Base-by-base conservation (phyloP, 129 eudicot genomes). In the Helichrysum umbraculigerum region DNA sequence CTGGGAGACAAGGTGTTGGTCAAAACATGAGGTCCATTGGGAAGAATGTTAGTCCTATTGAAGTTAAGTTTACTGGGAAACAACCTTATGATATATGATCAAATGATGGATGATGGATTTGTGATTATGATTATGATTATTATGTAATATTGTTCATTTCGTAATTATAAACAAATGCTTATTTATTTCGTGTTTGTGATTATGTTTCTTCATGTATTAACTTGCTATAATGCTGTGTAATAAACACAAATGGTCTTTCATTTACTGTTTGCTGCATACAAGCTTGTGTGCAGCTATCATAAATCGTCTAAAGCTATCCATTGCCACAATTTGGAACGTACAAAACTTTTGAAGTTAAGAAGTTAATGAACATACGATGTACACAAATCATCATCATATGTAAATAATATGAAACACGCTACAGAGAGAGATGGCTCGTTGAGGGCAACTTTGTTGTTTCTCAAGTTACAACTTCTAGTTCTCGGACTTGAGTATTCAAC, bases 31-130 rank as follows among this genome's bases (percentile, higher is more conserved):
- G 98, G 86, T 87, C 87, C 32, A 94, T 94, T 68, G 98, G 98
- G n/a, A 94, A 94, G 78, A 94, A 94, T 82, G 88, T 78, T 58
- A 94, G 89, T 81, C 96, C 97, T 3, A 89, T 94, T 81, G 98
- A 94, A 73, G 98, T 94, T 52, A 94, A 94, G 86, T 94, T 94
- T 75, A 94, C 98, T 47, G 98, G 98, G 47, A 94, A 94, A 65
- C 97, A 94, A 60, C 83, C 83, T 22, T 94, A 83, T 85, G 98
- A 94, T 73, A 67, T 93, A 68, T 28, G 82, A 62, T 17, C 17
- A 2, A 5, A 0, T 12, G 2, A 33, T 32, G 21, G 4, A 54
- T 50, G 4, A 54, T 50, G 32, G 20, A 6, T 56, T 66, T 56
- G 63, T 79, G 60, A 69, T 54, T 65, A 59, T 79, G 60, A 69